Evolutionary conservation across 805 yeast species (phyloP).

Genomic region (Yamadazyma laniorum): DNA sequence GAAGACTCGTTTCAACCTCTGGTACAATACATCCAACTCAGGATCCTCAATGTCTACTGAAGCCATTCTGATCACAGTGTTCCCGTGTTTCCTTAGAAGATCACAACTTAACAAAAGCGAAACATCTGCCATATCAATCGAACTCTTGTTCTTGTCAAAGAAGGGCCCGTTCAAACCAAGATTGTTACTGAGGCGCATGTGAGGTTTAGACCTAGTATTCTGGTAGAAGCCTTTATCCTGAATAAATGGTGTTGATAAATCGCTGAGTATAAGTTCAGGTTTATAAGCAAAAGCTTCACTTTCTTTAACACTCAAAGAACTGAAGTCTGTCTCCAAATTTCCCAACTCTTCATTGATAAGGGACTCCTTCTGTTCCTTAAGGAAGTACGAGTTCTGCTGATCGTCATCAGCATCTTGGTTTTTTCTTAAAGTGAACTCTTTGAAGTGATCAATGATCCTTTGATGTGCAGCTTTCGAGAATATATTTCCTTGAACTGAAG

Average conservation of each 20-base stretch:
- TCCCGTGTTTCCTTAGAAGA: constrained; percentile 29
- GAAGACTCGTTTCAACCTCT: constrained; percentile 26
- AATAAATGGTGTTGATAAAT: constrained; percentile 31
- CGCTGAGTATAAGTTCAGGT: constrained; percentile 38
- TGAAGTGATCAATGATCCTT: constrained; percentile 24
- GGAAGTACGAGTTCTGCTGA: constrained; percentile 23
- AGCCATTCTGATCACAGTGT: constrained; percentile 29
- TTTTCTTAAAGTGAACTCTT: constrained; percentile 22
- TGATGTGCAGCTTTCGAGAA: constrained; percentile 46
- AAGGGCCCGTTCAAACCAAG: constrained; percentile 25
- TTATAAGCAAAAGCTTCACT: constrained; percentile 20
- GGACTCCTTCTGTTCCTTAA: constrained; percentile 25
- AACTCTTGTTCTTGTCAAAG: constrained; percentile 24
- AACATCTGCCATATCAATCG: constrained; percentile 42
- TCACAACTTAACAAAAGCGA: constrained; percentile 30
- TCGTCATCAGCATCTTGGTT: constrained; percentile 9
- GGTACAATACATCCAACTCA: constrained; percentile 25
- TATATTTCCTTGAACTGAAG: constrained; percentile 86
- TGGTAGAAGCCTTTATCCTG: constrained; percentile 38
- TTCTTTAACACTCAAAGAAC: neutral
- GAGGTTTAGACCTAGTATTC: constrained; percentile 37
- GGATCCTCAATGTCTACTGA: constrained; percentile 25
- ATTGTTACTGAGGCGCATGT: constrained; percentile 26
- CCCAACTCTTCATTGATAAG: constrained; percentile 21
- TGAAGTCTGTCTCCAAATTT: constrained; percentile 10